A percentile compares a stretch with the other conserved stretches of the same genome.
Conservation (phyloP, 257 asterid species). For the Nicotiana obtusifolia region DNA sequence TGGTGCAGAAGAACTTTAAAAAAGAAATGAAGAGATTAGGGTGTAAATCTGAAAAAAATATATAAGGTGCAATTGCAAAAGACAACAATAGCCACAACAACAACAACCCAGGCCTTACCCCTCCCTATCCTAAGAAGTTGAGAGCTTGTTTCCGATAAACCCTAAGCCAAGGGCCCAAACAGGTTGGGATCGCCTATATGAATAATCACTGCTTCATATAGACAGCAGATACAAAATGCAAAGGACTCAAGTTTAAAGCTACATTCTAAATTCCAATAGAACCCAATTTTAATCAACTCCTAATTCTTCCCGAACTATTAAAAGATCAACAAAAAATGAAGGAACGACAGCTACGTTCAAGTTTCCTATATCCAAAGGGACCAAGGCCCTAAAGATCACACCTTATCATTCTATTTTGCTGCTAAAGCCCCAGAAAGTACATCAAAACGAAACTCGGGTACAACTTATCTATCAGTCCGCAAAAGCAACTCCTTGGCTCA, state of each 20-base stretch:
- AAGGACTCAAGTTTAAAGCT: not conserved
- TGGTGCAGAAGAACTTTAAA: not conserved
- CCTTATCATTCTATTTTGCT: not conserved
- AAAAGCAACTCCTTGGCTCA: not conserved
- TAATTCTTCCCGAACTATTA: not conserved
- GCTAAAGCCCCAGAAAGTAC: not conserved
- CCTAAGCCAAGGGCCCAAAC: too few relatives aligned
- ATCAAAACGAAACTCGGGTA: not conserved
- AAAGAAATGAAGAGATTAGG: not conserved
- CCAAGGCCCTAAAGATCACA: not conserved
- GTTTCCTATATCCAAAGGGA: not conserved
- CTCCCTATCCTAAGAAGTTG: too few relatives aligned
- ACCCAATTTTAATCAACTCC: not conserved
- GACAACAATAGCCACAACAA: not conserved
- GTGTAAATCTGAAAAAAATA: not conserved
- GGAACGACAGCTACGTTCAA: not conserved
- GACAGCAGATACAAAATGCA: not conserved
- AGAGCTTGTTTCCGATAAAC: too few relatives aligned
- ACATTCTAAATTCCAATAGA: not conserved
- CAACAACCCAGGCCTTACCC: too few relatives aligned
- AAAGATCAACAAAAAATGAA: not conserved
- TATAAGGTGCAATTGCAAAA: not conserved
- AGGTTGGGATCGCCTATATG: too few relatives aligned
- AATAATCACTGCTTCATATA: too few relatives aligned
- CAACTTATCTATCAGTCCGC: not conserved